Evolutionary conservation across 495 filamentous ascomycete genomes (phyloP).

Genomic region (Aspergillus avenaceus): DNA sequence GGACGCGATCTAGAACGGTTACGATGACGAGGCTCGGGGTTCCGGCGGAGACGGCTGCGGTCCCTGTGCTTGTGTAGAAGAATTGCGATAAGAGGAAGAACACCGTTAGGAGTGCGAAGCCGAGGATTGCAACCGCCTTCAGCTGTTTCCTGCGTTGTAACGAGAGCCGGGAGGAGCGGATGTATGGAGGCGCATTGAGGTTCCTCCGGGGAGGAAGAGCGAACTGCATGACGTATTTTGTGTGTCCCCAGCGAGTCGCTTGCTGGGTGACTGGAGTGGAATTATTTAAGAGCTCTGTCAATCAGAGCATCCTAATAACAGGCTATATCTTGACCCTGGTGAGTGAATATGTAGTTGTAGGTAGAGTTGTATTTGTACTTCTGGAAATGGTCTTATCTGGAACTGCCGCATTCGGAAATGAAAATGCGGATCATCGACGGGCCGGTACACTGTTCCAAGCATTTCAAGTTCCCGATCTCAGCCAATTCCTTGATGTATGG

Average conservation of each 20-base stretch:
- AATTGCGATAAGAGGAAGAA: conserved; percentile 60
- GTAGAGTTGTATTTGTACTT: neutral
- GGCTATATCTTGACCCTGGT: neutral
- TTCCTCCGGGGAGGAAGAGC: conserved; percentile 82
- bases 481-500: conserved; percentile 8
- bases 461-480: no score
- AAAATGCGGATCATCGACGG: conserved; percentile 17
- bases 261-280: conserved; percentile 7
- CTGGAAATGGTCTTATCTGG: neutral
- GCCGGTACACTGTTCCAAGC: conserved; percentile 5
- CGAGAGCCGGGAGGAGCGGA: conserved; percentile 57
- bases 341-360: conserved; percentile 1
- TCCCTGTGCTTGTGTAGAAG: conserved; percentile 33
- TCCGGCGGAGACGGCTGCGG: conserved; percentile 51
- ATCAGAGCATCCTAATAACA: conserved; percentile 17
- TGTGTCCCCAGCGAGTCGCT: conserved; percentile 17
- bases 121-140: conserved; percentile 56
- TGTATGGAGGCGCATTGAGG: conserved; percentile 60
- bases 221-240: conserved; percentile 71
- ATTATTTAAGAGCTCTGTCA: neutral
- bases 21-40: conserved; percentile 82
- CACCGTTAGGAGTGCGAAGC: conserved; percentile 51
- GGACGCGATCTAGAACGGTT: conserved; percentile 67
- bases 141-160: conserved; percentile 63
- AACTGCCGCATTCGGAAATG: conserved; percentile 19